Evolutionary conservation across 441 rosid species (phyloP).

Genomic region (Gossypium gossypioides): DNA sequence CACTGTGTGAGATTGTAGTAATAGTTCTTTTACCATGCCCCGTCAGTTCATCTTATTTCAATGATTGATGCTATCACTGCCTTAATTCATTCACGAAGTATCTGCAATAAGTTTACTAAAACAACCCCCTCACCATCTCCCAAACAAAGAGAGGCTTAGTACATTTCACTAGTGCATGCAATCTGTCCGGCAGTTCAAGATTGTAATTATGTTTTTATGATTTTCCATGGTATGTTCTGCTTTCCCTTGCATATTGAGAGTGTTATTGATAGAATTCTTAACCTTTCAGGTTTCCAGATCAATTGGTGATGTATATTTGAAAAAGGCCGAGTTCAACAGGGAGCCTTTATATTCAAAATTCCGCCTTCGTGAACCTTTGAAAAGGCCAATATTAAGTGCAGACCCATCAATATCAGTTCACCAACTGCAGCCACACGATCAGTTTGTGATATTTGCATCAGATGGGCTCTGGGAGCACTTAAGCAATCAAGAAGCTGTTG

Average conservation of each 20-base stretch:
- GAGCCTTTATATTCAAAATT: slow-evolving; percentile 68
- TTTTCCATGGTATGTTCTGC: not conserved
- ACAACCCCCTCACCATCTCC: not conserved
- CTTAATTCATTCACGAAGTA: not conserved
- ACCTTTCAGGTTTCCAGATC: slow-evolving; percentile 69
- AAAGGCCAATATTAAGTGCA: slow-evolving; percentile 64
- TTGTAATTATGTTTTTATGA: not conserved
- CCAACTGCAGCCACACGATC: slow-evolving; percentile 55
- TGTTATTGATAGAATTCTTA: slow-evolving; percentile 12
- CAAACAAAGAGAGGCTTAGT: not conserved
- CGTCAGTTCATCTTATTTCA: too few species aligned
- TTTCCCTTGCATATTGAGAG: slow-evolving; percentile 9
- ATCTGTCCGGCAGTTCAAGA: not conserved
- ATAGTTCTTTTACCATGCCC: too few species aligned
- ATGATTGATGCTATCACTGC: not conserved
- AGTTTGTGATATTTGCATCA: slow-evolving; percentile 45
- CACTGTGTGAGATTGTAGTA: too few species aligned
- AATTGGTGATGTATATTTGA: slow-evolving; percentile 82
- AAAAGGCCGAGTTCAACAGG: slow-evolving; percentile 82
- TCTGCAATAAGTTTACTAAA: not conserved
- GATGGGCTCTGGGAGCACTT: slow-evolving; percentile 98
- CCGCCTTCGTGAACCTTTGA: slow-evolving; percentile 63
- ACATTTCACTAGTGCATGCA: not conserved
- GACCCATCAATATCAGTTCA: slow-evolving; percentile 70
- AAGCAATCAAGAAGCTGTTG: slow-evolving; percentile 88